phyloP scores from a whole-genome alignment of 345 rosid genomes.

The Conringia planisiliqua region DNA sequence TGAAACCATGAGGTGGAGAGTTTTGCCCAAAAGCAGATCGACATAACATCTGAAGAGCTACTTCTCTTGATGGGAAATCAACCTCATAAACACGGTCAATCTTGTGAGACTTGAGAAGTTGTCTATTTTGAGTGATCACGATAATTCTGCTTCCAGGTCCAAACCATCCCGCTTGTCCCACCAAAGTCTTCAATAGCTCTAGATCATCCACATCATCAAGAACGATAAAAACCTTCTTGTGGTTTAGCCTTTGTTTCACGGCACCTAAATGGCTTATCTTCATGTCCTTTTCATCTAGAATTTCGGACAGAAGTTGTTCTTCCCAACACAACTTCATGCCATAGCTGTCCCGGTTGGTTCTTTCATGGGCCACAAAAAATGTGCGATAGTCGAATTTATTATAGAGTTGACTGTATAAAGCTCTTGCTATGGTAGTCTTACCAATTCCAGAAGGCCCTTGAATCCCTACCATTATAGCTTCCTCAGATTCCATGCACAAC shows the following conservation, averaged over 20 bases:
- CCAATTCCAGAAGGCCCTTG: background rate
- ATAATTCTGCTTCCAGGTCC: background rate
- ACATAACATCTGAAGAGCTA: background rate
- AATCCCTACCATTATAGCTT: background rate
- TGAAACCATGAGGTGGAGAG: background rate
- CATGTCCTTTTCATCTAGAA: background rate
- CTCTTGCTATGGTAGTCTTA: background rate
- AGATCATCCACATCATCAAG: background rate
- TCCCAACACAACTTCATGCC: background rate
- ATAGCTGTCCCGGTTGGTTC: background rate
- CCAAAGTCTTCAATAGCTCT: background rate
- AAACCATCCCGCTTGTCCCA: background rate
- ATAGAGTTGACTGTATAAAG: background rate
- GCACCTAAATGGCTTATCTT: background rate
- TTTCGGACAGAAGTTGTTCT: background rate
- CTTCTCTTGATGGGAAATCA: background rate
- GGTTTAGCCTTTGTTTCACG: background rate
- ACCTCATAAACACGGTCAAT: background rate
- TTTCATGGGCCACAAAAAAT: background rate
- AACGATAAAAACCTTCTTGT: background rate
- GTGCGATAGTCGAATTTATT: background rate
- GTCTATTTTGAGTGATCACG: background rate
- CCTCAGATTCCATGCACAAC: background rate
- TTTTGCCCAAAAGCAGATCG: background rate
- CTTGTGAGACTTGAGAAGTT: background rate